phyloP scores from a whole-genome alignment of 345 rosid genomes.

The Syzygium aqueum region DNA sequence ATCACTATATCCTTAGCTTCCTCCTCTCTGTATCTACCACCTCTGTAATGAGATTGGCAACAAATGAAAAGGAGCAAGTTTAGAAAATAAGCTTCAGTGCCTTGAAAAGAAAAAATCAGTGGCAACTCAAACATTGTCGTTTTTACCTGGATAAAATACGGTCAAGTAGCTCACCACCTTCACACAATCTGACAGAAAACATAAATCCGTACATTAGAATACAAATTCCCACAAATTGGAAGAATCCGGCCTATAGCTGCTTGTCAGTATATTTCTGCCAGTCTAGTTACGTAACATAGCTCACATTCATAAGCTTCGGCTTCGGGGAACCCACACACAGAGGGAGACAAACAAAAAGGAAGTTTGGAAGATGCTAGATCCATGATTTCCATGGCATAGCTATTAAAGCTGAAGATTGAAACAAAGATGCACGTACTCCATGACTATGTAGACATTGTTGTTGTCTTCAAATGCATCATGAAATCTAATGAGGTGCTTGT shows the following conservation, averaged over 20 bases:
- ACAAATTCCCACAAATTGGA: neutral
- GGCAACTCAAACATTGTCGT: neutral
- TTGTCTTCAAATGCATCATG: slow-evolving; percentile 84
- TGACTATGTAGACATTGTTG: slow-evolving; percentile 67
- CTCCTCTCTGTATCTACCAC: slow-evolving; percentile 85
- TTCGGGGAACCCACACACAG: neutral
- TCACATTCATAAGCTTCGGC: neutral
- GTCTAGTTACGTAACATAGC: neutral
- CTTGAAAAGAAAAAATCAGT: neutral
- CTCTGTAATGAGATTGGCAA: slow-evolving; percentile 40
- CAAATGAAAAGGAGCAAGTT: neutral
- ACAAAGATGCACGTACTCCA: slow-evolving; percentile 66
- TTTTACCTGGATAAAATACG: slow-evolving; percentile 80
- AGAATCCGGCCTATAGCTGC: neutral
- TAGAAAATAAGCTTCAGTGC: neutral
- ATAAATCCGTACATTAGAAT: neutral
- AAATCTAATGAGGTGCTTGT: slow-evolving; percentile 68
- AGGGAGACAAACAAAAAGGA: neutral
- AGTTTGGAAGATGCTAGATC: neutral
- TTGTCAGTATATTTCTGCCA: neutral
- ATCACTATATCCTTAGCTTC: slow-evolving; percentile 74
- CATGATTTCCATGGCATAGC: neutral
- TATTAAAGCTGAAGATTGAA: neutral
- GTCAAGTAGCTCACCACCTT: slow-evolving; percentile 94
- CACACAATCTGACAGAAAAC: slow-evolving; percentile 65